These are phyloP conservation scores for Cephaloascus albidus DNA, from an alignment of 805 yeast species.

Conservation along the genomic window DNA sequence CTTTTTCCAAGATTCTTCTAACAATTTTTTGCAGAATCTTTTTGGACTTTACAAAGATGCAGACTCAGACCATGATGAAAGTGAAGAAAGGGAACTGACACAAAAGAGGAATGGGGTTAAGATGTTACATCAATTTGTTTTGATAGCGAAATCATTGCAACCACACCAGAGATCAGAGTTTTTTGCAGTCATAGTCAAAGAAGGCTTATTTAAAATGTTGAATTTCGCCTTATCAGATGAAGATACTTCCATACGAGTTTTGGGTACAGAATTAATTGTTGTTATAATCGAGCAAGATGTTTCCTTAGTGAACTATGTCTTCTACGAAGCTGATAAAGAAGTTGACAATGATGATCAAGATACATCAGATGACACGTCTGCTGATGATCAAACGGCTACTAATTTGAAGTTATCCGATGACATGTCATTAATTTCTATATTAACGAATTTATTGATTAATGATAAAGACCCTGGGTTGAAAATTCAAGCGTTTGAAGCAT, in stretches of 20 bases:
- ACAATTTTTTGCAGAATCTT: constrained; percentile 43
- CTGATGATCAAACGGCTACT: constrained; percentile 1
- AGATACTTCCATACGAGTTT: constrained; percentile 38
- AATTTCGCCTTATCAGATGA: constrained; percentile 59
- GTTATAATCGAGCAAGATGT: constrained; percentile 81
- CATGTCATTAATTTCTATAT: constrained; percentile 44
- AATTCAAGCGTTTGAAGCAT: constrained; percentile 78
- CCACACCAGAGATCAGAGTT: constrained; percentile 54
- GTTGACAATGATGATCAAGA: constrained; percentile 5
- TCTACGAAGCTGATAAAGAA: constrained; percentile 6
- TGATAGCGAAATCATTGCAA: constrained; percentile 62
- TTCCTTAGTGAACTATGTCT: constrained; percentile 33
- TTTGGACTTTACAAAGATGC: constrained; percentile 20
- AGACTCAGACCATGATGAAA: not conserved
- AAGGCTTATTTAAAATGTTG: constrained; percentile 63
- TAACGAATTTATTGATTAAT: constrained; percentile 50
- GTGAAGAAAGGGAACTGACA: constrained; percentile 1
- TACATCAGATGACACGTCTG: not conserved
- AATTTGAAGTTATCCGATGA: constrained; percentile 33
- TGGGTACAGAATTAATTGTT: constrained; percentile 76
- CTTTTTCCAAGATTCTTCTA: constrained; percentile 39
- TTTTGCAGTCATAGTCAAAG: constrained; percentile 50
- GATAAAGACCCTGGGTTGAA: constrained; percentile 66
- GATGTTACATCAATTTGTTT: constrained; percentile 71
- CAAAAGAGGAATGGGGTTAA: constrained; percentile 61